These are phyloP conservation scores for Lentinula sp. DNA, from an alignment of 768 basidiomycete species.

Conservation along the genomic window DNA sequence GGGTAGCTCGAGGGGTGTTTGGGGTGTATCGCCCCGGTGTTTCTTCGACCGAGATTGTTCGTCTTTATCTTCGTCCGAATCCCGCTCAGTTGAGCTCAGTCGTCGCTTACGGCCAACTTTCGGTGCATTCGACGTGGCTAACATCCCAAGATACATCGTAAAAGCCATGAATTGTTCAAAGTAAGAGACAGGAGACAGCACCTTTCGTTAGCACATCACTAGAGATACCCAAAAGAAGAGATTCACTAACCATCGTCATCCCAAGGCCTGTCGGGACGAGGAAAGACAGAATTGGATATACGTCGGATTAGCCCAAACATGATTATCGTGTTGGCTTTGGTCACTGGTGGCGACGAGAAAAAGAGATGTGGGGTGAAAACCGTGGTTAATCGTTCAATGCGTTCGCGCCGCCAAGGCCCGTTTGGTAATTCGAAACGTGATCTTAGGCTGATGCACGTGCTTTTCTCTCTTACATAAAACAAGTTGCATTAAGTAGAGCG, in stretches of 20 bases:
- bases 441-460: neutral
- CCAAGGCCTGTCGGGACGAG: constrained; percentile 72
- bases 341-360: neutral
- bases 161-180: constrained; percentile 10
- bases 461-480: no score
- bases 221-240: constrained; percentile 10
- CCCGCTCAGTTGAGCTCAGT: constrained; percentile 42
- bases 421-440: neutral
- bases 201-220: constrained; percentile 10
- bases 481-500: no score
- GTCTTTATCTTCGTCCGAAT: constrained; percentile 33
- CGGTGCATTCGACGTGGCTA: constrained; percentile 74
- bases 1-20: constrained; percentile 16
- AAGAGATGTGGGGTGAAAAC: neutral
- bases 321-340: neutral
- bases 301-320: constrained; percentile 73
- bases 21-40: constrained; percentile 32
- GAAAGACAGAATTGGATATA: constrained; percentile 63
- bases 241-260: constrained; percentile 61
- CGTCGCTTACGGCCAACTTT: constrained; percentile 63
- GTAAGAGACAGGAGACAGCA: constrained; percentile 7
- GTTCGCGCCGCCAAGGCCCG: neutral
- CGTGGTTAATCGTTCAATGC: neutral
- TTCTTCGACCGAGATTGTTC: constrained; percentile 37
- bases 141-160: constrained; percentile 1